Percentiles rank a stretch among this genome's conserved stretches.
Evolutionary conservation across 352 stramenopile genomes (phyloP).

Genomic region (Phytophthora fragariaefolia): DNA sequence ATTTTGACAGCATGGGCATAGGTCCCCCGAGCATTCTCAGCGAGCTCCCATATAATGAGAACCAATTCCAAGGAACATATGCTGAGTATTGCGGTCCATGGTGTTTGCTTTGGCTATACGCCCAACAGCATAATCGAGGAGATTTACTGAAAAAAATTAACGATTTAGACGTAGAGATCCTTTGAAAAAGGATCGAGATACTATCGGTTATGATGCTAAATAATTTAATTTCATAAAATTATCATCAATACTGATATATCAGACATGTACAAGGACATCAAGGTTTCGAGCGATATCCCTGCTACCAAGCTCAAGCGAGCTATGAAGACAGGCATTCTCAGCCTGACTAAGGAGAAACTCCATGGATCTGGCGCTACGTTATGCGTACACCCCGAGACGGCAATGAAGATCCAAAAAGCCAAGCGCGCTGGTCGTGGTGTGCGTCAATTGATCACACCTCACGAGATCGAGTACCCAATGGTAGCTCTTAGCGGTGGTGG

Average conservation of each 20-base stretch:
- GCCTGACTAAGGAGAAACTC: slow-evolving; percentile 5
- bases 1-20: slow-evolving; percentile 14
- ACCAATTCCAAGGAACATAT: slow-evolving; percentile 14
- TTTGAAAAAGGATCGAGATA: too few species aligned
- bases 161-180: neutral
- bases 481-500: neutral
- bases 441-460: neutral
- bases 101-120: neutral
- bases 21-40: neutral
- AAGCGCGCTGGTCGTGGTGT: neutral
- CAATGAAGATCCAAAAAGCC: slow-evolving; percentile 3
- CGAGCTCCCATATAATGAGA: neutral
- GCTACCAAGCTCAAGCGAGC: neutral
- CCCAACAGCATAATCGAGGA: neutral
- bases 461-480: neutral
- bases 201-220: neutral
- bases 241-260: neutral
- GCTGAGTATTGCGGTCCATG: slow-evolving; percentile 19
- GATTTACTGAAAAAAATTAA: neutral
- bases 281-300: slow-evolving; percentile 8
- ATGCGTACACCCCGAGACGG: slow-evolving; percentile 12
- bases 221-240: slow-evolving; percentile 5
- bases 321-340: slow-evolving; percentile 3
- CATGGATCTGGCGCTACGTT: slow-evolving; percentile 4
- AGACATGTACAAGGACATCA: slow-evolving; percentile 13